Conservation (phyloP, 2,329 filamentous ascomycete species). For the Colletotrichum sp. region DNA sequence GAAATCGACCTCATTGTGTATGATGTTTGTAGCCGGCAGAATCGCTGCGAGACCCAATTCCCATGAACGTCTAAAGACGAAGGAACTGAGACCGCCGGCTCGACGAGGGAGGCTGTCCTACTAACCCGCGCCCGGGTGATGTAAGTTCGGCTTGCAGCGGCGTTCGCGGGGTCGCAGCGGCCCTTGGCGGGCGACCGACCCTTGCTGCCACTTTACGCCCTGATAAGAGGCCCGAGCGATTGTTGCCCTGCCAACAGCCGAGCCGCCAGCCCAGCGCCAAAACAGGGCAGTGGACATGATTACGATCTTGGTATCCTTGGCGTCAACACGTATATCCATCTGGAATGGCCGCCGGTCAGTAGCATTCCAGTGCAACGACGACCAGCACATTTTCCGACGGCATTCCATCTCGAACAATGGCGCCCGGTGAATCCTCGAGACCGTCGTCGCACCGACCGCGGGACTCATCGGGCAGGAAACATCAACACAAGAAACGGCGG, state of each 20-base stretch:
- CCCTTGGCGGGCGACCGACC: background rate
- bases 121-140: slow-evolving; percentile 15
- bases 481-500: slow-evolving; percentile 37
- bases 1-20: slow-evolving; percentile 15
- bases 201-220: slow-evolving; percentile 14
- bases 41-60: background rate
- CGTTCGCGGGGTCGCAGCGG: slow-evolving; percentile 23
- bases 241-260: slow-evolving; percentile 45
- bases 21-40: background rate
- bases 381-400: background rate
- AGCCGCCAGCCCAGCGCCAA: slow-evolving; percentile 25
- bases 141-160: slow-evolving; percentile 25
- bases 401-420: slow-evolving; percentile 36
- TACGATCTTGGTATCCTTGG: slow-evolving; percentile 19
- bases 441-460: slow-evolving; percentile 32
- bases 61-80: background rate
- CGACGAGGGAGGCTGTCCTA: slow-evolving; percentile 9
- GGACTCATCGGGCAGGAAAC: slow-evolving; percentile 34
- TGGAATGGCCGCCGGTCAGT: background rate
- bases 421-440: slow-evolving; percentile 36
- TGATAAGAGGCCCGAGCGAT: slow-evolving; percentile 32
- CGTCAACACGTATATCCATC: background rate
- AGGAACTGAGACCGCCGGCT: background rate
- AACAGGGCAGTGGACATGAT: slow-evolving; percentile 13
- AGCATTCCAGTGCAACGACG: slow-evolving; percentile 9